Conservation (phyloP, 2,329 filamentous ascomycete genomes). For the Claviceps monticola region DNA sequence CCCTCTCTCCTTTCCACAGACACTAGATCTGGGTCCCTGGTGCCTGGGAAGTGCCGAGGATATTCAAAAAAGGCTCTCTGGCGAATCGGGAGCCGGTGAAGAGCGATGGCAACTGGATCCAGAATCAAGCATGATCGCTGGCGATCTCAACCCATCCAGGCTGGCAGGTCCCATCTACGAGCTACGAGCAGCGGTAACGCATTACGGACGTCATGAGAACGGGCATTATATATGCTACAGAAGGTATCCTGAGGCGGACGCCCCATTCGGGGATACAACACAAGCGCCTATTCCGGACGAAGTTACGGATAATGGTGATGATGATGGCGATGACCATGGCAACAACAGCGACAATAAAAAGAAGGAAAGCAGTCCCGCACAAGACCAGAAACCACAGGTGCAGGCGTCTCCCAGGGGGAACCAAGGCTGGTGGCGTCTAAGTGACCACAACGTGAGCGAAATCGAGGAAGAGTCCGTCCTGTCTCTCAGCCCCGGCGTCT, state of each 20-base stretch:
- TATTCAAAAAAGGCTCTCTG: conserved; percentile 5
- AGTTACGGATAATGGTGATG: conserved; percentile 3
- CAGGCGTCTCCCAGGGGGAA: conserved; percentile 9
- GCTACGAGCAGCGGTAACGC: conserved; percentile 72
- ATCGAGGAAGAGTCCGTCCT: conserved; percentile 63
- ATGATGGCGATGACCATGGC: neutral
- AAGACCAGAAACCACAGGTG: conserved; percentile 1
- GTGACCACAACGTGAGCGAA: conserved; percentile 69
- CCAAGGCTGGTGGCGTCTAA: conserved; percentile 76
- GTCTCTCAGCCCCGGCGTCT: conserved; percentile 60
- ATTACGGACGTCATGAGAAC: conserved; percentile 83
- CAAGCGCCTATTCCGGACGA: neutral
- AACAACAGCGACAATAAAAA: neutral
- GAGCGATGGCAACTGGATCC: conserved; percentile 63
- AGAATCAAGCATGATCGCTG: conserved; percentile 58
- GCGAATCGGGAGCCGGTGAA: conserved; percentile 15
- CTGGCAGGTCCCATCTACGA: conserved; percentile 53
- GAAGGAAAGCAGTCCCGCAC: conserved; percentile 6
- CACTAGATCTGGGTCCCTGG: conserved; percentile 71
- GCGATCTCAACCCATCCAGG: conserved; percentile 33
- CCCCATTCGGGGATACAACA: neutral
- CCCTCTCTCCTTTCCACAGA: conserved; percentile 59
- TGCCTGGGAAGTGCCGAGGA: conserved; percentile 50
- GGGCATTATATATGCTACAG: conserved; percentile 92
- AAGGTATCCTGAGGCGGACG: conserved; percentile 38